Conservation (phyloP, 768 basidiomycete genomes). For the Hypholoma fasciculare region DNA sequence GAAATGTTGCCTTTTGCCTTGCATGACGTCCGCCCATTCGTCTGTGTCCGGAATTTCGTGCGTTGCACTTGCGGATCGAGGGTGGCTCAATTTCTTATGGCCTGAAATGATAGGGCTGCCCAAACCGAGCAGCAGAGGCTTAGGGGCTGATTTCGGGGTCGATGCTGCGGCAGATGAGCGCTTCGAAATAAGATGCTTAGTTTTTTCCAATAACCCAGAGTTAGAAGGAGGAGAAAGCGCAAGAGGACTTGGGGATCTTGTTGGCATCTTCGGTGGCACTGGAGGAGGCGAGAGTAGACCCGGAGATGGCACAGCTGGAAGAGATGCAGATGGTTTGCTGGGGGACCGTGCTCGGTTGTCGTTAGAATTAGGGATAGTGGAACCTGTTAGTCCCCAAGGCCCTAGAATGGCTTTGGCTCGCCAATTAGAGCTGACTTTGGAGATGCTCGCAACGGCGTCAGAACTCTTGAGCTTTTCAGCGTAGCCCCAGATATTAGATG, state of each 20-base stretch:
- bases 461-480: slow-evolving; percentile 75
- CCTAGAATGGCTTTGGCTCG: slow-evolving; percentile 58
- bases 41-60: slow-evolving; percentile 27
- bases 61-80: slow-evolving; percentile 30
- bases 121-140: slow-evolving; percentile 66
- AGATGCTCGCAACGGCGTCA: slow-evolving; percentile 65
- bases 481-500: slow-evolving; percentile 61
- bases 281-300: slow-evolving; percentile 47
- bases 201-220: slow-evolving; percentile 22
- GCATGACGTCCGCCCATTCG: slow-evolving; percentile 53
- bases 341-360: background rate
- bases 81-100: slow-evolving; percentile 15
- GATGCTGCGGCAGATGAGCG: slow-evolving; percentile 29
- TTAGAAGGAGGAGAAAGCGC: slow-evolving; percentile 14
- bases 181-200: slow-evolving; percentile 31
- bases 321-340: background rate
- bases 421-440: slow-evolving; percentile 79
- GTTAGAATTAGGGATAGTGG: slow-evolving; percentile 1
- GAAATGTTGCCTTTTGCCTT: slow-evolving; percentile 35
- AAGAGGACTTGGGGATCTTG: background rate
- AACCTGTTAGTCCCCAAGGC: slow-evolving; percentile 33
- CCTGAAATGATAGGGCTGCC: slow-evolving; percentile 41
- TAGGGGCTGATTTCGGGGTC: slow-evolving; percentile 53
- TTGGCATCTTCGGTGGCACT: background rate
- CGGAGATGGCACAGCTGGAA: slow-evolving; percentile 51